Evolutionary conservation across 257 asterid genomes (phyloP).

Genomic region (Perilla frutescens): DNA sequence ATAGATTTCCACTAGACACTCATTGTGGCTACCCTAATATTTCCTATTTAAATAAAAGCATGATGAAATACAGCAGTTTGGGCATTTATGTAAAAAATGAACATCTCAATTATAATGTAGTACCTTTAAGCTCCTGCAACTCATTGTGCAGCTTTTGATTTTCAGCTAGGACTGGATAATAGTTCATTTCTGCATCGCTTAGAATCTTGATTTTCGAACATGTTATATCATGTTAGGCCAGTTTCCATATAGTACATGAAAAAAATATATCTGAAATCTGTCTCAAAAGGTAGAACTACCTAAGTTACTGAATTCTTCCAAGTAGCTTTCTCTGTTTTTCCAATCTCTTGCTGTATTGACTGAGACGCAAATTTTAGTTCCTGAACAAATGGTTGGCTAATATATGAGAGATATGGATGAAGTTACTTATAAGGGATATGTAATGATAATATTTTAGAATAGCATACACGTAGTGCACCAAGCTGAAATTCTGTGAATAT

Average conservation of each 20-base stretch:
- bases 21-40: slow-evolving; percentile 63
- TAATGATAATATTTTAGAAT: slow-evolving; percentile 10
- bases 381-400: slow-evolving; percentile 43
- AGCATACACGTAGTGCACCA: slow-evolving; percentile 79
- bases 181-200: slow-evolving; percentile 66
- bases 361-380: slow-evolving; percentile 73
- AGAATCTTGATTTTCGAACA: slow-evolving; percentile 54
- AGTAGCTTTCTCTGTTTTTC: slow-evolving; percentile 67
- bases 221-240: slow-evolving; percentile 33
- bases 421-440: neutral
- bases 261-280: neutral
- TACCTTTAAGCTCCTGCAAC: slow-evolving; percentile 92
- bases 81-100: slow-evolving; percentile 9
- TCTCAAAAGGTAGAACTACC: slow-evolving; percentile 43
- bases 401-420: neutral
- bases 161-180: slow-evolving; percentile 63
- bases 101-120: slow-evolving; percentile 16
- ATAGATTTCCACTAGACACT: neutral
- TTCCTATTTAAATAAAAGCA: slow-evolving; percentile 60
- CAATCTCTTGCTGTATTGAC: too few relatives aligned
- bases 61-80: slow-evolving; percentile 7
- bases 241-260: neutral
- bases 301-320: slow-evolving; percentile 64
- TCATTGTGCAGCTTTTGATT: slow-evolving; percentile 79
- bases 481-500: slow-evolving; percentile 82